Percentiles rank a stretch among this genome's conserved stretches.
Evolutionary conservation across 108 stramenopile species (phyloP).

Genomic region (Discostella pseudostelligera): DNA sequence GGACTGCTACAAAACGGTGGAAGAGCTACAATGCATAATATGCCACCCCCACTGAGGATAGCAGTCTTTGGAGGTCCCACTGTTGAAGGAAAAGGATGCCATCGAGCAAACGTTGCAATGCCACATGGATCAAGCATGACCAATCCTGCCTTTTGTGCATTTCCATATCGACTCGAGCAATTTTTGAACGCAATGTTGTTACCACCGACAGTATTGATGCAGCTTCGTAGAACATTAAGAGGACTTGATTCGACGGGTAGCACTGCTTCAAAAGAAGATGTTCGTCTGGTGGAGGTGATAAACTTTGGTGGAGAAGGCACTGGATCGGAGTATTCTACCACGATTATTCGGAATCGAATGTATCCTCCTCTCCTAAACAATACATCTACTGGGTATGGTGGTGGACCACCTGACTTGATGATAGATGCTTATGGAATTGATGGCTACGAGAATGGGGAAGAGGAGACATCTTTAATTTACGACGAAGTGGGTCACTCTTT

Average conservation of each 20-base stretch:
- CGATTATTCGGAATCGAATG: slow-evolving; percentile 45
- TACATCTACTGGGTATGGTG: slow-evolving; percentile 18
- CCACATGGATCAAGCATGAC: slow-evolving; percentile 39
- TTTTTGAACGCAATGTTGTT: slow-evolving; percentile 42
- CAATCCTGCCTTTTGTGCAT: slow-evolving; percentile 48
- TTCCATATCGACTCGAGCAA: slow-evolving; percentile 48
- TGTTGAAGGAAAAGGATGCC: slow-evolving; percentile 42
- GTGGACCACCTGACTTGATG: slow-evolving; percentile 43
- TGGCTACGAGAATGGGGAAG: slow-evolving; percentile 23
- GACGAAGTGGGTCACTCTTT: slow-evolving; percentile 17
- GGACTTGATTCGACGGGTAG: neutral
- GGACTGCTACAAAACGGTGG: slow-evolving; percentile 21
- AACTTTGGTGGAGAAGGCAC: slow-evolving; percentile 48
- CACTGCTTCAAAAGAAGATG: slow-evolving; percentile 5
- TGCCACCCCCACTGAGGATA: slow-evolving; percentile 46
- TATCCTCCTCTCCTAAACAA: slow-evolving; percentile 26
- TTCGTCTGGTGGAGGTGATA: slow-evolving; percentile 40
- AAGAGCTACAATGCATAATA: slow-evolving; percentile 1
- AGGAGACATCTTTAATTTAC: slow-evolving; percentile 24
- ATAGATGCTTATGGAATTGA: slow-evolving; percentile 47
- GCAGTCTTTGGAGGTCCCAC: slow-evolving; percentile 50
- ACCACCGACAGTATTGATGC: slow-evolving; percentile 25
- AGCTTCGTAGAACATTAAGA: slow-evolving; percentile 6
- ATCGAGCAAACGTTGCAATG: slow-evolving; percentile 28
- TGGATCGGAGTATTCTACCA: slow-evolving; percentile 36